A percentile compares a stretch with the other conserved stretches of the same genome.
Evolutionary conservation across 2,329 filamentous ascomycete genomes (phyloP).

Genomic region (Orbilia blumenaviensis): DNA sequence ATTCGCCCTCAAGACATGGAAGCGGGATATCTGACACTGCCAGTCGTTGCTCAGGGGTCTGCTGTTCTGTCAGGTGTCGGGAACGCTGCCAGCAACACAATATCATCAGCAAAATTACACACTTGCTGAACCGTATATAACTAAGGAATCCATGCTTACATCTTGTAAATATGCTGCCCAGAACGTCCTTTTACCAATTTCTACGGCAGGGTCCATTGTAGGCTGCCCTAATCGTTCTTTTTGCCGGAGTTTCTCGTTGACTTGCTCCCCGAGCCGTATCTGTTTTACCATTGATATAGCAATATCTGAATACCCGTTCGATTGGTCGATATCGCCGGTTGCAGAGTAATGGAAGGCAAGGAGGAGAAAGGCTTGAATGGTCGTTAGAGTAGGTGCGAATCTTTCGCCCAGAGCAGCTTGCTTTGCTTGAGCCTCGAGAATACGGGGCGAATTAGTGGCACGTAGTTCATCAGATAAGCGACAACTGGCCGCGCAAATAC

Average conservation of each 20-base stretch:
- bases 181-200: constrained; percentile 52
- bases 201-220: constrained; percentile 41
- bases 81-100: constrained; percentile 46
- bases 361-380: constrained; percentile 42
- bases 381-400: constrained; percentile 41
- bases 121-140: background rate
- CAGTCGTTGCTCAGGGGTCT: constrained; percentile 35
- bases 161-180: constrained; percentile 52
- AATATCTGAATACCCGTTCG: constrained; percentile 49
- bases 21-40: constrained; percentile 48
- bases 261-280: constrained; percentile 49
- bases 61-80: constrained; percentile 42
- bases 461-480: constrained; percentile 44
- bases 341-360: constrained; percentile 47
- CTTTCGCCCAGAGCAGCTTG: constrained; percentile 47
- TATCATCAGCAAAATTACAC: constrained; percentile 30
- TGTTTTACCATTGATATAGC: constrained; percentile 51
- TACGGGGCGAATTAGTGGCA: constrained; percentile 40
- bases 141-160: constrained; percentile 19
- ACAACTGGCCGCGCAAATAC: constrained; percentile 45
- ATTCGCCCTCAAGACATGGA: constrained; percentile 40
- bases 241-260: constrained; percentile 45
- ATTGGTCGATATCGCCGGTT: constrained; percentile 40
- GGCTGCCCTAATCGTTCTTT: constrained; percentile 38
- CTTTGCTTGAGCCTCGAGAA: constrained; percentile 48